Evolutionary conservation across 768 basidiomycete genomes (phyloP).

Genomic region (Boletus sp.): DNA sequence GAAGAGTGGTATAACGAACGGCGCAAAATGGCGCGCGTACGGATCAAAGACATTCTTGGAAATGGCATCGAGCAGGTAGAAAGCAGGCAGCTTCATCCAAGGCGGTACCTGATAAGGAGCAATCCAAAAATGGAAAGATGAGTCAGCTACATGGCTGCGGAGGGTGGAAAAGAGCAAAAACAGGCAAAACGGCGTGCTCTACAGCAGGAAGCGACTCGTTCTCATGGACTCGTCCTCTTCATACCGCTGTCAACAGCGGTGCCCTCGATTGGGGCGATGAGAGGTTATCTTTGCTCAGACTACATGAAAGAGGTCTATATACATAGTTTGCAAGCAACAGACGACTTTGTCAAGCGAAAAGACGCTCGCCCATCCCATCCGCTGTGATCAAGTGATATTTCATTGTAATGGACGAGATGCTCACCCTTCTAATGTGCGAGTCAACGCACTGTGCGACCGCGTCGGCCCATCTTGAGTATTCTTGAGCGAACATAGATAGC

Average conservation of each 20-base stretch:
- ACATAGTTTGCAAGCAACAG: constrained; percentile 40
- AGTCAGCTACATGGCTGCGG: constrained; percentile 57
- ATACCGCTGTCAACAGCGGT: constrained; percentile 33
- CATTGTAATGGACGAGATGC: constrained; percentile 38
- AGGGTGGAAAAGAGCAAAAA: constrained; percentile 31
- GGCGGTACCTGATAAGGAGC: constrained; percentile 66
- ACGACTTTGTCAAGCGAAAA: constrained; percentile 21
- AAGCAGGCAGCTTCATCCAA: constrained; percentile 88
- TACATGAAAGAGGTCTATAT: constrained; percentile 43
- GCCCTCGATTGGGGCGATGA: constrained; percentile 31
- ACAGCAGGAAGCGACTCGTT: constrained; percentile 28
- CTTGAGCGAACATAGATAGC: constrained; percentile 89
- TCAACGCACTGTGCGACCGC: constrained; percentile 82
- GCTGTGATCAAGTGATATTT: constrained; percentile 25
- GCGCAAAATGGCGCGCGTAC: constrained; percentile 82
- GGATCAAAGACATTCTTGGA: constrained; percentile 95
- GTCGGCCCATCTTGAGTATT: constrained; percentile 73
- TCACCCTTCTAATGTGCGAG: constrained; percentile 85
- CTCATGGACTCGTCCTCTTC: constrained; percentile 39
- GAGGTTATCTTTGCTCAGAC: constrained; percentile 43
- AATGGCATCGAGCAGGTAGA: constrained; percentile 95
- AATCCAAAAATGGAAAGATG: constrained; percentile 41
- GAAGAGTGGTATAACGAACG: constrained; percentile 81
- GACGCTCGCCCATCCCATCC: constrained; percentile 28
- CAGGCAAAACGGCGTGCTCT: constrained; percentile 24